A percentile compares a stretch with the other conserved stretches of the same genome.
These are phyloP conservation scores for Claviceps maximensis DNA, from an alignment of 2,329 filamentous ascomycete species.

Conservation along the genomic window DNA sequence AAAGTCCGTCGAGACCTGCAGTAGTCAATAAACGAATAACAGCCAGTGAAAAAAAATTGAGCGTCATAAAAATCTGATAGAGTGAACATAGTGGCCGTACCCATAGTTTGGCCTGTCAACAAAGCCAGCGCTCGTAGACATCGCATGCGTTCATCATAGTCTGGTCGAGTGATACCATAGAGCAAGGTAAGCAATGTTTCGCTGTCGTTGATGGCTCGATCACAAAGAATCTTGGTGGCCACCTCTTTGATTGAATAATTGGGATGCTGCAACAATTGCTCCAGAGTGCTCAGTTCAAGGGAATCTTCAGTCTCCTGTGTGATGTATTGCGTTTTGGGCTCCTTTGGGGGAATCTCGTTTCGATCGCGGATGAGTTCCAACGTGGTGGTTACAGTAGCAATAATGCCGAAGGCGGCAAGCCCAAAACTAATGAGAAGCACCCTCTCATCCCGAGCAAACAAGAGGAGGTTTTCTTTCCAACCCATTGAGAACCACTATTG, in stretches of 20 bases:
- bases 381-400: conserved; percentile 42
- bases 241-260: conserved; percentile 62
- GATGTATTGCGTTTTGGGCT: conserved; percentile 58
- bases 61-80: too few species aligned
- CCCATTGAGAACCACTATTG: conserved; percentile 22
- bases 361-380: conserved; percentile 49
- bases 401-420: conserved; percentile 44
- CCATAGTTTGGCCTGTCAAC: conserved; percentile 30
- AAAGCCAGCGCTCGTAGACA: conserved; percentile 43
- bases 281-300: conserved; percentile 50
- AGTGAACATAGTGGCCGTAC: conserved; percentile 8
- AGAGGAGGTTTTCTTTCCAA: conserved; percentile 17
- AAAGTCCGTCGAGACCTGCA: conserved; percentile 25
- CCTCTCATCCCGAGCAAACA: conserved; percentile 34
- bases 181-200: conserved; percentile 37
- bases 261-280: conserved; percentile 54
- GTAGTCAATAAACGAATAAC: conserved; percentile 8
- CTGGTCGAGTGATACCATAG: conserved; percentile 43
- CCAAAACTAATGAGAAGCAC: conserved; percentile 39
- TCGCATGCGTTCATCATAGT: conserved; percentile 45
- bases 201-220: conserved; percentile 45
- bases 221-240: conserved; percentile 44
- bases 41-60: not conserved
- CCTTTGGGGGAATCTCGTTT: conserved; percentile 50
- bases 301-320: conserved; percentile 65